A percentile compares a stretch with the other conserved stretches of the same genome.
These are phyloP conservation scores for Trichoderma sp. DNA, from an alignment of 2,329 filamentous ascomycete species.

Conservation along the genomic window DNA sequence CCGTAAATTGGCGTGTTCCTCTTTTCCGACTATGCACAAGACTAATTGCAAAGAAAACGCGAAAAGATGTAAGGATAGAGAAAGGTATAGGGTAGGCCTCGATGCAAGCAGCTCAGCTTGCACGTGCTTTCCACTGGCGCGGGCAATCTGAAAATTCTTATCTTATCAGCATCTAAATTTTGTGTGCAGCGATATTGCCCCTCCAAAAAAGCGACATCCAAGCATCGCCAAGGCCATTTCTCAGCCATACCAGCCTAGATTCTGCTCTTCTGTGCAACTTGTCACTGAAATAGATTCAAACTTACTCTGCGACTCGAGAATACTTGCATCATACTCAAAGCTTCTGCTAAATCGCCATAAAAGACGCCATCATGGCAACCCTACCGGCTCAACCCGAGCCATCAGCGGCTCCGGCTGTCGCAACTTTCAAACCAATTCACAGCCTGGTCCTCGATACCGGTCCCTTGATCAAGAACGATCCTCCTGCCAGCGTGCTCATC, in stretches of 20 bases:
- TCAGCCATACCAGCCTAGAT: neutral
- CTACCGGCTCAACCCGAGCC: conserved; percentile 23
- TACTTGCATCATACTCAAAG: neutral
- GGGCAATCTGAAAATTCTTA: conserved; percentile 19
- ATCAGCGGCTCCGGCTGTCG: conserved; percentile 21
- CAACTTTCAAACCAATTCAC: conserved; percentile 67
- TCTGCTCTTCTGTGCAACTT: neutral
- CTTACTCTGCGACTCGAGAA: neutral
- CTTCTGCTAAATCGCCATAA: too few relatives aligned
- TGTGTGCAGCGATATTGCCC: conserved; percentile 24
- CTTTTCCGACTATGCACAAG: neutral
- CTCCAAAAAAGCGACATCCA: conserved; percentile 8
- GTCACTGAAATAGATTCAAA: too few relatives aligned
- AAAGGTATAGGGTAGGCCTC: neutral
- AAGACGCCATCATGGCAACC: conserved; percentile 30
- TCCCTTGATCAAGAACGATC: conserved; percentile 91
- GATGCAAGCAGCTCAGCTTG: neutral
- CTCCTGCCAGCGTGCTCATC: conserved; percentile 78
- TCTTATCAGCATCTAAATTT: conserved; percentile 26
- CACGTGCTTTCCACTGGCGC: neutral
- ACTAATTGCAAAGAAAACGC: neutral
- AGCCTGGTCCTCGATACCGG: conserved; percentile 88
- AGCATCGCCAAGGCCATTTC: neutral
- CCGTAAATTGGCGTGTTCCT: neutral
- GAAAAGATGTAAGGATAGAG: neutral